Base-by-base conservation (phyloP, 2,329 filamentous ascomycete genomes). In the Elsinoe perseae region DNA sequence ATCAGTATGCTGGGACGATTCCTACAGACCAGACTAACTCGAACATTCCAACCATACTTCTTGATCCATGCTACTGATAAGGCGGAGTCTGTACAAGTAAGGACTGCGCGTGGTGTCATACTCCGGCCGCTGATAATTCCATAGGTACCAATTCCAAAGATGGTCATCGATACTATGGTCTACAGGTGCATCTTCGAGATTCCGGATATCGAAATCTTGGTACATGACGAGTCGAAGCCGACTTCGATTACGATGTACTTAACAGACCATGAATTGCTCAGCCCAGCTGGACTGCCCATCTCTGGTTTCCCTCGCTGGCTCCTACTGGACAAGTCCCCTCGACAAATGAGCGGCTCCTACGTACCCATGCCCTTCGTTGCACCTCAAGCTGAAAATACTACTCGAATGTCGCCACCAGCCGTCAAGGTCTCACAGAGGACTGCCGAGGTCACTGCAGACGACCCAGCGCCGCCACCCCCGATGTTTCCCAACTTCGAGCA, bases 1-100 rank as follows among this genome's bases (percentile, higher is more conserved):
- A 63, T 71, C 46, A 57, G 61, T 8, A 62, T 60, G 10, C 62
- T 72, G 1, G 69, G 69, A 59, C 58, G 36, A 60, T 70, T 30
- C 57, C 65, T 58, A 58, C 63, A 50, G 59, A 65, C 34, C 50
- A 62, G 56, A 42, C 63, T 55, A 56, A 32, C n/a, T 57, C 64
- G 20, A 59, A 60, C 20, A 0, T 71, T 70, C 54, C 66, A 69
- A 57, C 69, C 69, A 2, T 68, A 66, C 57, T 69, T 72, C 59
- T 54, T 64, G 16, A 58, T 69, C 56, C 61, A 62, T 43, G 65
- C 66, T 1, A 60, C 65, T 28, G 60, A 64, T 16, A 48, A 53
- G 27, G 44, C 50, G 14, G 63, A 66, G 9, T 48, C 58, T 36
- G 64, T 64, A 62, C 63, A 60, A 54, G 61, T 57, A 32, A 2